Percentiles rank a stretch among this genome's conserved stretches.
Conservation (phyloP, 139 green algal species). For the Pseudopediastrum boryanum region DNA sequence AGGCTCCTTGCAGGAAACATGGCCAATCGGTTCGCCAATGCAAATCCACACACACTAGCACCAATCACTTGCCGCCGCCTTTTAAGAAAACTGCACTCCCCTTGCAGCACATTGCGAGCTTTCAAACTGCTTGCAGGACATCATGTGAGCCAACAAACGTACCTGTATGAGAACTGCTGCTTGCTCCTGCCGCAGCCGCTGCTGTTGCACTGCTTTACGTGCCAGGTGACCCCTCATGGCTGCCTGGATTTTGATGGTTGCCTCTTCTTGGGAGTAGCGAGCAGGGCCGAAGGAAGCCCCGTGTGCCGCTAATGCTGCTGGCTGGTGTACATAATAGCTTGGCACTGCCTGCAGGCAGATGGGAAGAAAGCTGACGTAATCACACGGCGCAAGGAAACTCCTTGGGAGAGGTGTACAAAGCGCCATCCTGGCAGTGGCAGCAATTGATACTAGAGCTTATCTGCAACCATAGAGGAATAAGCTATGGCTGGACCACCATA, state of each 20-base stretch:
- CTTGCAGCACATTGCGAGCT: background rate
- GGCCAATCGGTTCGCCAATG: no score
- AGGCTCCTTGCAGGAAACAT: background rate
- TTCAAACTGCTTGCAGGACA: background rate
- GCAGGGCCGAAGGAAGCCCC: background rate
- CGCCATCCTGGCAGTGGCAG: no score
- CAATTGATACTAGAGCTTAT: no score
- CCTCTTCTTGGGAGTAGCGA: background rate
- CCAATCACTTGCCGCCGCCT: no score
- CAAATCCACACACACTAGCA: no score
- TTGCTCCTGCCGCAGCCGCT: background rate
- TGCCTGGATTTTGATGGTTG: conserved; percentile 11
- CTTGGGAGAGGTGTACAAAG: no score
- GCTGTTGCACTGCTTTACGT: background rate
- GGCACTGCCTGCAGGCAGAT: no score
- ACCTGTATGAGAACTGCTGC: conserved; percentile 31
- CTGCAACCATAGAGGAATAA: no score
- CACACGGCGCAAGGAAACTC: no score
- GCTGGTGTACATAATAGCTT: background rate
- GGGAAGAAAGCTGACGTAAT: no score
- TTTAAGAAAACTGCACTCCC: no score
- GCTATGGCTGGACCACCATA: no score
- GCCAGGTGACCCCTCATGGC: background rate
- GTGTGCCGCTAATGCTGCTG: background rate
- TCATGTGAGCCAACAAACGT: background rate